Conservation (phyloP, 805 yeast species). For the Wickerhamomyces alni region DNA sequence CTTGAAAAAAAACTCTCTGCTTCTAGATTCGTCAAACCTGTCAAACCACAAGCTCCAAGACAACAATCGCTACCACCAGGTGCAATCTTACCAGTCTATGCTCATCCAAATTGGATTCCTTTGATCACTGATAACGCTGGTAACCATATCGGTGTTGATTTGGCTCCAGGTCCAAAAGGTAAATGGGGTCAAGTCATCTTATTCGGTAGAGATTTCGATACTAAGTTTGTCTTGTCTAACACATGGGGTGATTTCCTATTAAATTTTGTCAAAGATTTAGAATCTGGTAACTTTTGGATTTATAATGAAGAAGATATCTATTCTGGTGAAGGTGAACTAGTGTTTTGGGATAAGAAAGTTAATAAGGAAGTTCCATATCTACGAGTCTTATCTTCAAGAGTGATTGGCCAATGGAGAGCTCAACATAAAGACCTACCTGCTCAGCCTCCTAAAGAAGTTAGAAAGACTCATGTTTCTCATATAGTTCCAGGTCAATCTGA, state of each 20-base stretch:
- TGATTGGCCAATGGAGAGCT: constrained; percentile 17
- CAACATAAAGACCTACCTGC: constrained; percentile 5
- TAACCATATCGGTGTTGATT: constrained; percentile 86
- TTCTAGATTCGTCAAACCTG: constrained; percentile 22
- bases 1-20: constrained; percentile 17
- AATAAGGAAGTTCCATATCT: constrained; percentile 40
- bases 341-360: constrained; percentile 55
- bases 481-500: constrained; percentile 13
- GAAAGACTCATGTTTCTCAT: constrained; percentile 7
- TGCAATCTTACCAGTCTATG: constrained; percentile 66
- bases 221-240: constrained; percentile 78
- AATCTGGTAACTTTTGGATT: constrained; percentile 72
- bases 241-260: constrained; percentile 88
- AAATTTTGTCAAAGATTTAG: constrained; percentile 80
- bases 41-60: constrained; percentile 37
- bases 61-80: constrained; percentile 76
- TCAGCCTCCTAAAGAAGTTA: constrained; percentile 3
- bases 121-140: constrained; percentile 84
- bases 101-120: constrained; percentile 93
- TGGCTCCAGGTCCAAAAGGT: constrained; percentile 76
- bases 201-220: constrained; percentile 92
- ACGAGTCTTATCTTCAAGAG: constrained; percentile 32
- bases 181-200: constrained; percentile 86
- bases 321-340: constrained; percentile 69
- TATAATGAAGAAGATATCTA: constrained; percentile 62